These are phyloP conservation scores for Pythium coloratum DNA, from an alignment of 352 stramenopile genomes.

Conservation along the genomic window DNA sequence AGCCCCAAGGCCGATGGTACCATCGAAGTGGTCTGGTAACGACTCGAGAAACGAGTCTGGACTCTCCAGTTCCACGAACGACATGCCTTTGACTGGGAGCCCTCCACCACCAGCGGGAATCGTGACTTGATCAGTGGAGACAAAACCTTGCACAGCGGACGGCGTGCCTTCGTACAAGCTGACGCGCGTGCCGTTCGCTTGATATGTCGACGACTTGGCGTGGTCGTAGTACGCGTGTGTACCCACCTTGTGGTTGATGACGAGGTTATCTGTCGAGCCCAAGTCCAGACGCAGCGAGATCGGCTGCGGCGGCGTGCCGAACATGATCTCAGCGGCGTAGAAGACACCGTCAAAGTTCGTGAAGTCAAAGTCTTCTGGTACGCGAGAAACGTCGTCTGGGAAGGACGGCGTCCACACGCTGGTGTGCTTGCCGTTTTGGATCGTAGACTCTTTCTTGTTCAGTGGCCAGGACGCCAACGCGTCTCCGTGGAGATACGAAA, in stretches of 20 bases:
- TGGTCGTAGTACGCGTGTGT: conserved; percentile 22
- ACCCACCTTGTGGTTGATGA: conserved; percentile 12
- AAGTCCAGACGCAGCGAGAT: conserved; percentile 8
- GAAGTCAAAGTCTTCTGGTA: no score
- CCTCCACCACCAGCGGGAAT: not conserved
- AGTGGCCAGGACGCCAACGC: no score
- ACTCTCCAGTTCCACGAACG: conserved; percentile 10
- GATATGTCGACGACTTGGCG: conserved; percentile 19
- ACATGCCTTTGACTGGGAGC: not conserved
- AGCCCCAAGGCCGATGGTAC: conserved; percentile 11
- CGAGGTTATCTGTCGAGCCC: not conserved
- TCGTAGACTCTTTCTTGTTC: no score
- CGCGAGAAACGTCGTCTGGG: no score
- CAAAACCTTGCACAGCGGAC: conserved; percentile 13
- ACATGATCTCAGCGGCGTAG: no score
- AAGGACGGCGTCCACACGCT: no score
- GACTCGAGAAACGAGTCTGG: not conserved
- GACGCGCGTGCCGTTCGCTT: conserved; percentile 18
- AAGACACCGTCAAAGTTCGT: no score
- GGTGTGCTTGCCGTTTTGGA: no score
- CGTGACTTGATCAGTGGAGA: conserved; percentile 10
- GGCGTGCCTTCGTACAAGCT: not conserved
- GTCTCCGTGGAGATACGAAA: no score
- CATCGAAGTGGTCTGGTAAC: conserved; percentile 6
- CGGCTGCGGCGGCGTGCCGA: conserved; percentile 19